Evolutionary conservation across 78 protist species (phyloP).

Genomic region (Dictyostelium firmibasis): DNA sequence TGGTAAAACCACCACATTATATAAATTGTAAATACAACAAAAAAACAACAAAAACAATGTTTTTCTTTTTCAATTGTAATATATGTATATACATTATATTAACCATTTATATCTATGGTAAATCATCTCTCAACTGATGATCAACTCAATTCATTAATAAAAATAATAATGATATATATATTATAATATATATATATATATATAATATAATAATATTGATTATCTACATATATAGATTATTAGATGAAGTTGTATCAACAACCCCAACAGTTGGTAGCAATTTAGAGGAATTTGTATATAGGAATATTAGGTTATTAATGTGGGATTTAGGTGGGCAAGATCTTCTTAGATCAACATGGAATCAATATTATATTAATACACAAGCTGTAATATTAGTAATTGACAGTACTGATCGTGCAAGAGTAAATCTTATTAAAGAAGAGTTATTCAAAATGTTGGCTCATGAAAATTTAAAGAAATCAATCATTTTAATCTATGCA

Average conservation of each 20-base stretch:
- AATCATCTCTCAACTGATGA: no score
- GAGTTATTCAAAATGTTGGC: constrained; percentile 85
- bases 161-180: no score
- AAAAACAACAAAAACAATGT: not conserved
- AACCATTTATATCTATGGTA: no score
- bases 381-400: constrained; percentile 89
- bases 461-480: constrained; percentile 77
- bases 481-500: constrained; percentile 85
- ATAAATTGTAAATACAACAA: constrained; percentile 53
- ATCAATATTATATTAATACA: constrained; percentile 86
- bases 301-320: constrained; percentile 86
- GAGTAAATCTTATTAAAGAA: constrained; percentile 69
- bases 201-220: no score
- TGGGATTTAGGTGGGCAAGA: constrained; percentile 93
- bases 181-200: no score
- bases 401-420: constrained; percentile 88
- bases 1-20: constrained; percentile 93
- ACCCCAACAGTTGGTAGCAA: constrained; percentile 94
- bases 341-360: constrained; percentile 84
- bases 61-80: no score
- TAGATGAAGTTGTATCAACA: constrained; percentile 89
- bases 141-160: no score
- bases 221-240: constrained; percentile 33
- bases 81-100: no score
- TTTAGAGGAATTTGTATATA: constrained; percentile 91